Conservation (phyloP, 2,329 filamentous ascomycete species). For the Cryphonectria nitschkei region DNA sequence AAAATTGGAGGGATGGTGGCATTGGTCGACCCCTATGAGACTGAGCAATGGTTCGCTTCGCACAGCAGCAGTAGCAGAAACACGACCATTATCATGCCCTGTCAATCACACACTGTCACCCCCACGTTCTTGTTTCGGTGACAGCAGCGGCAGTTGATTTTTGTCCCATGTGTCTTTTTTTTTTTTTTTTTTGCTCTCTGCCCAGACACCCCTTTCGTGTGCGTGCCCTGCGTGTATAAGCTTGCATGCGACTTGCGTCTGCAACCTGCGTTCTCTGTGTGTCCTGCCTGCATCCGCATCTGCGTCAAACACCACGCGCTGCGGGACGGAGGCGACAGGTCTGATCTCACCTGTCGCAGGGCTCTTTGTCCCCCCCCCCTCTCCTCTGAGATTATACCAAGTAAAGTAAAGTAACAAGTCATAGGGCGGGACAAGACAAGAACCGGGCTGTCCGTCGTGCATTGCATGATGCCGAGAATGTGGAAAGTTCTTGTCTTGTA, state of each 20-base stretch:
- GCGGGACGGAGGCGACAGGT: constrained; percentile 9
- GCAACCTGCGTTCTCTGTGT: background rate
- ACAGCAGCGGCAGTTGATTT: constrained; percentile 22
- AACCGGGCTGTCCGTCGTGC: background rate
- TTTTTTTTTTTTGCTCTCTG: background rate
- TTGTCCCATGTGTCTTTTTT: background rate
- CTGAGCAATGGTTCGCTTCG: too few relatives aligned
- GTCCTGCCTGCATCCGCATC: background rate
- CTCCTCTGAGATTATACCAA: background rate
- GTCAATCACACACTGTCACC: constrained; percentile 19
- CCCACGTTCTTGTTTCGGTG: constrained; percentile 15
- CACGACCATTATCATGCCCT: constrained; percentile 5
- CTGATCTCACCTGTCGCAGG: constrained; percentile 8
- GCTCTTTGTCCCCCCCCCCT: too few relatives aligned
- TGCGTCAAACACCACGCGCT: constrained; percentile 12
- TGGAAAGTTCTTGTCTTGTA: too few relatives aligned
- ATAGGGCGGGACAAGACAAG: background rate
- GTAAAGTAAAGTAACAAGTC: background rate
- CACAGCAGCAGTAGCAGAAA: constrained; percentile 8
- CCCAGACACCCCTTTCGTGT: background rate
- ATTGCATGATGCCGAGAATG: background rate
- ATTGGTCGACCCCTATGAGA: too few relatives aligned
- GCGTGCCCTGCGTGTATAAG: background rate
- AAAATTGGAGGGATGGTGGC: too few relatives aligned
- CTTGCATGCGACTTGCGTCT: background rate